Base-by-base conservation (phyloP, 208 protist species). In the Herpetomonas tarakana region DNA sequence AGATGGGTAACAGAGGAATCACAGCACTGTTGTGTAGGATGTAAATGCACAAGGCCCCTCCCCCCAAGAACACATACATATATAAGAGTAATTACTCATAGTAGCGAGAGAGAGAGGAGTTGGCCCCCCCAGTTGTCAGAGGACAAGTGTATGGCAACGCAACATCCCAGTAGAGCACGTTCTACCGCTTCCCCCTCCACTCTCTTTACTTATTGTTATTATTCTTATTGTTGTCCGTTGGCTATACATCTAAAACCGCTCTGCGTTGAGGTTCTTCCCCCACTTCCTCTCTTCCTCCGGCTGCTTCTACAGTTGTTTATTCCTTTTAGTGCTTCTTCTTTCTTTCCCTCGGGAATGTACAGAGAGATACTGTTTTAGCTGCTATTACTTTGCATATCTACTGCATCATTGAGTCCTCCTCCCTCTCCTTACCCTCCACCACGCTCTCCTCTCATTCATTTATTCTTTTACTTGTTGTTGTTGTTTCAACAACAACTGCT, bases 401-500 rank as follows among this genome's bases (percentile, higher is more conserved):
- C 3, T 50, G n/a, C n/a, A n/a, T n/a, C n/a, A n/a, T n/a, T n/a
- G n/a, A n/a, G n/a, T n/a, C n/a, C n/a, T n/a, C n/a, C n/a, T n/a
- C n/a, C n/a, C n/a, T n/a, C n/a, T n/a, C n/a, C n/a, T n/a, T n/a
- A n/a, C 45, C 25, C 45, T 50, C 47, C 47, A 3, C 19, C 47
- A 9, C 6, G 25, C 24, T 52, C 30, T 28, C 24, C 45, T 50
- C 51, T 9, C 28, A 19, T 39, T n/a, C n/a, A n/a, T n/a, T n/a
- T n/a, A n/a, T 49, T 52, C 22, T 24, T 56, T 44, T 58, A 29
- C 16, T 19, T 49, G 35, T 56, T 64, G 19, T n/a, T 52, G 47
- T 53, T 53, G 19, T 44, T n/a, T 29, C 41, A 18, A 44, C 24
- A 19, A 19, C 24, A 49, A 16, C 27, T 25, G 27, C 26, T 45